These are phyloP conservation scores for Pseudomicrostroma phylloplanum DNA, from an alignment of 1,284 basidiomycete species.

Conservation along the genomic window DNA sequence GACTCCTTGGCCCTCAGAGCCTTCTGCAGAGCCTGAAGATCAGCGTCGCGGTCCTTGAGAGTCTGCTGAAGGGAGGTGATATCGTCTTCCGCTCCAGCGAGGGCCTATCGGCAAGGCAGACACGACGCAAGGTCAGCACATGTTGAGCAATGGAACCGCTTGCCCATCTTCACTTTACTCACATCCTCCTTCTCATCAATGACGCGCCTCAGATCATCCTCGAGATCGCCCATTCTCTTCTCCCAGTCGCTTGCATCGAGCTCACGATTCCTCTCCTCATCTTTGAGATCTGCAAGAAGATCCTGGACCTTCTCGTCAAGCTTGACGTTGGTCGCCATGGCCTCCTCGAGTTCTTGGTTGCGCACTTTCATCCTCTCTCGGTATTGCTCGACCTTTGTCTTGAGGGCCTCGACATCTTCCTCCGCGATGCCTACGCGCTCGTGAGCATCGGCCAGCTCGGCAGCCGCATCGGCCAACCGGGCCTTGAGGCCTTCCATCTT, in stretches of 20 bases:
- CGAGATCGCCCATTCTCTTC: conserved; percentile 45
- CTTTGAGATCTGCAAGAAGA: conserved; percentile 51
- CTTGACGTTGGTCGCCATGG: conserved; percentile 31
- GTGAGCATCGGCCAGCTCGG: conserved; percentile 22
- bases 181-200: conserved; percentile 37
- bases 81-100: conserved; percentile 26
- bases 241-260: conserved; percentile 52
- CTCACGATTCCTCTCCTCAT: conserved; percentile 52
- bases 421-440: conserved; percentile 12
- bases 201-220: conserved; percentile 30
- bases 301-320: conserved; percentile 45
- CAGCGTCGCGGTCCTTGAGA: conserved; percentile 25
- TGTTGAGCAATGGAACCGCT: not conserved
- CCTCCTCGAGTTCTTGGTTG: conserved; percentile 28
- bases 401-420: not conserved
- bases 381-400: not conserved
- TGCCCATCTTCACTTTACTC: not conserved
- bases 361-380: conserved; percentile 16
- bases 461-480: conserved; percentile 19
- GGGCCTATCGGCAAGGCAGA: not conserved
- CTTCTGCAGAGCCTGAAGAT: conserved; percentile 58
- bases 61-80: conserved; percentile 31
- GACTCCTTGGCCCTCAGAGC: conserved; percentile 62
- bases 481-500: conserved; percentile 8
- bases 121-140: conserved; percentile 19